Evolutionary conservation across 352 stramenopile genomes (phyloP).

Genomic region (Phytophthora constricta): DNA sequence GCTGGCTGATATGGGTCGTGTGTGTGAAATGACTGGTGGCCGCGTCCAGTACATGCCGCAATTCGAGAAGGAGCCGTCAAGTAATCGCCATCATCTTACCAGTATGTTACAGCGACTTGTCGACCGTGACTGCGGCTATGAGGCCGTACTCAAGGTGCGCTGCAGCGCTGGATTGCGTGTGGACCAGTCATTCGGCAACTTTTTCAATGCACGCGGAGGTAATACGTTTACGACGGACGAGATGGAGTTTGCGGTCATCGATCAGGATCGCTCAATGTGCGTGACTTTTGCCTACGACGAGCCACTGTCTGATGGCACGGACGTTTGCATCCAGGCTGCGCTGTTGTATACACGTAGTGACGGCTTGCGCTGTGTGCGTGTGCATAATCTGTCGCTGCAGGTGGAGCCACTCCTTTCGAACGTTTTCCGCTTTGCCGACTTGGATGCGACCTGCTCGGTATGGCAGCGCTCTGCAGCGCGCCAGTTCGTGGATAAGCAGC

Average conservation of each 20-base stretch:
- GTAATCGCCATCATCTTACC: constrained; percentile 82
- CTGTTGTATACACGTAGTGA: constrained; percentile 90
- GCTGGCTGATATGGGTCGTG: constrained; percentile 77
- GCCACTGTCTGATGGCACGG: constrained; percentile 66
- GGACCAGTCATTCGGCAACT: constrained; percentile 87
- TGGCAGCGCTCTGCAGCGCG: constrained; percentile 84
- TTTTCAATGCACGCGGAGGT: constrained; percentile 65
- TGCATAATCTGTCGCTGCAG: constrained; percentile 90
- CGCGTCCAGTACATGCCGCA: constrained; percentile 88
- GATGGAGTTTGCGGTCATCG: constrained; percentile 90
- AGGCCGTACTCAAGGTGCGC: constrained; percentile 91
- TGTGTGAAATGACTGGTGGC: constrained; percentile 87
- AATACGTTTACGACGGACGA: constrained; percentile 78
- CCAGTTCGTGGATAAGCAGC: constrained; percentile 80
- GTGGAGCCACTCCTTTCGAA: constrained; percentile 83
- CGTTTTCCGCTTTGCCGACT: constrained; percentile 89
- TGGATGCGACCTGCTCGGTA: constrained; percentile 88
- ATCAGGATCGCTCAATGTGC: constrained; percentile 85
- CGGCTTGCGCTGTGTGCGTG: constrained; percentile 88
- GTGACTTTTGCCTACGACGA: constrained; percentile 92
- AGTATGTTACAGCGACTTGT: constrained; percentile 77
- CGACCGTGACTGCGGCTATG: constrained; percentile 79
- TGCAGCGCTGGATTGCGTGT: constrained; percentile 84
- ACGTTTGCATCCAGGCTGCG: constrained; percentile 89
- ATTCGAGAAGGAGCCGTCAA: constrained; percentile 86